Evolutionary conservation across 176 grass and related monocot species (phyloP).

Genomic region (Avena eriantha): DNA sequence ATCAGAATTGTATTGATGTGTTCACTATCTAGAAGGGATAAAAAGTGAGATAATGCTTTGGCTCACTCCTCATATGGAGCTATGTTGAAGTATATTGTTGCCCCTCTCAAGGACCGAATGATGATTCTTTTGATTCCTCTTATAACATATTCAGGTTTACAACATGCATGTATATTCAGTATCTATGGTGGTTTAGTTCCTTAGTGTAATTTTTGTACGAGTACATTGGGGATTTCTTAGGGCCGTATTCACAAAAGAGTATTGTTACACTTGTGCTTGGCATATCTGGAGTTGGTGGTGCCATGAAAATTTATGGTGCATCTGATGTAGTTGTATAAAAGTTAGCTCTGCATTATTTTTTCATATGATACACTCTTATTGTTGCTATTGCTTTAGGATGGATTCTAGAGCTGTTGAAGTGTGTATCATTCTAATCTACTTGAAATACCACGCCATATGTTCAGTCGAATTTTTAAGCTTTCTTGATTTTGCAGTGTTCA

Average conservation of each 20-base stretch:
- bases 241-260: too few relatives aligned
- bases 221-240: background rate
- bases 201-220: slow-evolving; percentile 28
- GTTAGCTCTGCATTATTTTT: slow-evolving; percentile 30
- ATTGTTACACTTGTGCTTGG: slow-evolving; percentile 90
- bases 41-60: slow-evolving; percentile 54
- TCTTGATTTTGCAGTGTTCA: slow-evolving; percentile 69
- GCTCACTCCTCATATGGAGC: slow-evolving; percentile 57
- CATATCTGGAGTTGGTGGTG: slow-evolving; percentile 88
- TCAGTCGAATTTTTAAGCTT: slow-evolving; percentile 36
- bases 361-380: slow-evolving; percentile 8
- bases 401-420: background rate
- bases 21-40: slow-evolving; percentile 81
- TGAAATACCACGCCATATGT: background rate
- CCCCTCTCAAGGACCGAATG: slow-evolving; percentile 66
- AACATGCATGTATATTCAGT: slow-evolving; percentile 82
- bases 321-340: slow-evolving; percentile 79
- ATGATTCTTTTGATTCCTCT: slow-evolving; percentile 93
- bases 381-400: background rate
- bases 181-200: slow-evolving; percentile 30
- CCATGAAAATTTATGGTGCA: slow-evolving; percentile 94
- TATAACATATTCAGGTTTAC: slow-evolving; percentile 90
- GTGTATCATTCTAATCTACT: background rate
- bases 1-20: slow-evolving; percentile 88
- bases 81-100: slow-evolving; percentile 75